Evolutionary conservation across 257 asterid genomes (phyloP).

Genomic region (Nicotiana otophora): DNA sequence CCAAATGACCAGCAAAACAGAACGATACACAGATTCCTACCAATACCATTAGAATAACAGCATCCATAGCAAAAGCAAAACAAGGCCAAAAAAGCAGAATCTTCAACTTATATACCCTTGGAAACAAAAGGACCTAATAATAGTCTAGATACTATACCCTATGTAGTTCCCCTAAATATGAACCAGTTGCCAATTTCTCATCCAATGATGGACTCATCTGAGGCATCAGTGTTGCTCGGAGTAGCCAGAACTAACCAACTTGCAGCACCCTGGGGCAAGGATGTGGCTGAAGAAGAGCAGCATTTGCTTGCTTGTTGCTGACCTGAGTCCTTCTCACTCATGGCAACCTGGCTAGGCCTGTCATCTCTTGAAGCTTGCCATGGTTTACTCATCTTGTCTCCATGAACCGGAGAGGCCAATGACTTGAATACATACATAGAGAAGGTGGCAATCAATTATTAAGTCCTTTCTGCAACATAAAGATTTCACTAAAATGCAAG

Average conservation of each 20-base stretch:
- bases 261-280: slow-evolving; percentile 30
- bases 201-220: slow-evolving; percentile 41
- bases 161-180: neutral
- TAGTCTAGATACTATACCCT: neutral
- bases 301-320: slow-evolving; percentile 23
- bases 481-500: neutral
- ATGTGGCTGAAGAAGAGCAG: slow-evolving; percentile 36
- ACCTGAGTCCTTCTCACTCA: slow-evolving; percentile 7
- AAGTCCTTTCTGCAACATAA: neutral
- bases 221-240: slow-evolving; percentile 31
- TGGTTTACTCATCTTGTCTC: neutral
- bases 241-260: slow-evolving; percentile 67
- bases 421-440: neutral
- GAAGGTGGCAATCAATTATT: neutral
- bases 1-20: neutral
- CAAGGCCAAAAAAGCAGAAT: neutral
- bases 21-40: neutral
- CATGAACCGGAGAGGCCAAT: neutral
- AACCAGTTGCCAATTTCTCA: neutral
- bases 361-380: neutral
- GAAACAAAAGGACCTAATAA: neutral
- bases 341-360: slow-evolving; percentile 7
- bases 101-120: neutral
- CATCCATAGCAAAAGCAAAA: neutral
- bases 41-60: neutral